Evolutionary conservation across 2,329 filamentous ascomycete genomes (phyloP).

Genomic region (Cytospora piceae): DNA sequence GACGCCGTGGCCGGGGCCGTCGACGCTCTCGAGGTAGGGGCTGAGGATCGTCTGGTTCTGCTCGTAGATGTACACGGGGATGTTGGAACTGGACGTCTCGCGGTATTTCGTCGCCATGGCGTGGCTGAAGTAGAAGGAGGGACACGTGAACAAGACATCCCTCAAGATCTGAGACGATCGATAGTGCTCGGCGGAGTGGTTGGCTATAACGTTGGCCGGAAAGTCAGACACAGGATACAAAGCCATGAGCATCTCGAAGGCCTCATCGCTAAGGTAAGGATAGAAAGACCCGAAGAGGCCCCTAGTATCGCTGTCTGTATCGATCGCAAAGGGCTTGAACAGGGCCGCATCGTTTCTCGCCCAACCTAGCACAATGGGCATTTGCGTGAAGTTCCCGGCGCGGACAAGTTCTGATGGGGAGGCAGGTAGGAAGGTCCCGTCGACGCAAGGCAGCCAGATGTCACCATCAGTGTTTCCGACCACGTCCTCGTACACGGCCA

Average conservation of each 20-base stretch:
- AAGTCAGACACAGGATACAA: constrained; percentile 13
- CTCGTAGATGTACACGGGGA: constrained; percentile 8
- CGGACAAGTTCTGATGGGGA: constrained; percentile 3
- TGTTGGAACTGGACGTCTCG: background rate
- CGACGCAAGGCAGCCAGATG: constrained; percentile 7
- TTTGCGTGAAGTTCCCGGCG: constrained; percentile 4
- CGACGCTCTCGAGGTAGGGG: constrained; percentile 1
- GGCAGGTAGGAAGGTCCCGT: constrained; percentile 1
- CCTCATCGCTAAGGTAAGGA: constrained; percentile 1
- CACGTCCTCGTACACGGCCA: background rate
- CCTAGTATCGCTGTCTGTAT: background rate
- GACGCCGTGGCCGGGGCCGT: constrained; percentile 10
- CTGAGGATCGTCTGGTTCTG: constrained; percentile 16
- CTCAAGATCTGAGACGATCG: background rate
- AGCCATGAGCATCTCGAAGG: constrained; percentile 2
- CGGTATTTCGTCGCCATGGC: constrained; percentile 12
- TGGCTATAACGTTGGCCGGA: background rate
- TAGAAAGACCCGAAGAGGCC: background rate
- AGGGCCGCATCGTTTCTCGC: constrained; percentile 7
- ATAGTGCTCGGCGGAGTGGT: constrained; percentile 4
- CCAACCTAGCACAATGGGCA: constrained; percentile 11
- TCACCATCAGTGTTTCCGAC: constrained; percentile 1
- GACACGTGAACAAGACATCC: constrained; percentile 15
- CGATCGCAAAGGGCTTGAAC: constrained; percentile 4
- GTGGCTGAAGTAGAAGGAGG: constrained; percentile 12